Percentiles rank a stretch among this genome's conserved stretches.
Evolutionary conservation across 805 yeast species (phyloP).

Genomic region (Zygotorulaspora danielsina): DNA sequence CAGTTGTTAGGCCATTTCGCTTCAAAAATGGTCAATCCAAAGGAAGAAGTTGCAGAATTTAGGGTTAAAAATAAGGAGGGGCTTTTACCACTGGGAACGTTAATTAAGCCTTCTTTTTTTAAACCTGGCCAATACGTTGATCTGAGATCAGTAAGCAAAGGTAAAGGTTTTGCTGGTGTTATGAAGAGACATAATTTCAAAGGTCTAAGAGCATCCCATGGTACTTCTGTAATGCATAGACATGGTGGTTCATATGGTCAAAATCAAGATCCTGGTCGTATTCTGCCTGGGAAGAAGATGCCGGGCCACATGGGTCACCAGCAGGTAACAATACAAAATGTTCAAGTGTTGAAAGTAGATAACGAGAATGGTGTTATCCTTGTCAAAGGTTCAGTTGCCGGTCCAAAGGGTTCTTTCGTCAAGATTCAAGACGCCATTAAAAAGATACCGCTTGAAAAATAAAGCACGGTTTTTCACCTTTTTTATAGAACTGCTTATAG

Average conservation of each 20-base stretch:
- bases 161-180: slow-evolving; percentile 97
- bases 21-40: slow-evolving; percentile 79
- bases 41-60: slow-evolving; percentile 69
- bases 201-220: slow-evolving; percentile 92
- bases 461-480: background rate
- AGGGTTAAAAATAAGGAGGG: slow-evolving; percentile 65
- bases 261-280: slow-evolving; percentile 93
- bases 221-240: slow-evolving; percentile 91
- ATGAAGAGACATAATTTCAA: slow-evolving; percentile 91
- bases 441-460: slow-evolving; percentile 17
- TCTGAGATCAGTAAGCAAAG: slow-evolving; percentile 71
- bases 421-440: slow-evolving; percentile 76
- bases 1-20: slow-evolving; percentile 72
- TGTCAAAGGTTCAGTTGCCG: slow-evolving; percentile 88
- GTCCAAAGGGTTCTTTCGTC: slow-evolving; percentile 73
- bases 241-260: slow-evolving; percentile 97
- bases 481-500: background rate
- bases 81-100: slow-evolving; percentile 70
- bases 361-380: slow-evolving; percentile 76
- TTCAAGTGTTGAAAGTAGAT: slow-evolving; percentile 72
- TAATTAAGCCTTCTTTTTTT: slow-evolving; percentile 78
- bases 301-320: slow-evolving; percentile 94
- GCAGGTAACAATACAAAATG: slow-evolving; percentile 68
- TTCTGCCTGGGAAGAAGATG: slow-evolving; percentile 95
- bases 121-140: slow-evolving; percentile 81